A percentile compares a stretch with the other conserved stretches of the same genome.
These are phyloP conservation scores for Coemansia sp. DNA, from an alignment of 192 early-diverging fungal genomes.

Conservation along the genomic window DNA sequence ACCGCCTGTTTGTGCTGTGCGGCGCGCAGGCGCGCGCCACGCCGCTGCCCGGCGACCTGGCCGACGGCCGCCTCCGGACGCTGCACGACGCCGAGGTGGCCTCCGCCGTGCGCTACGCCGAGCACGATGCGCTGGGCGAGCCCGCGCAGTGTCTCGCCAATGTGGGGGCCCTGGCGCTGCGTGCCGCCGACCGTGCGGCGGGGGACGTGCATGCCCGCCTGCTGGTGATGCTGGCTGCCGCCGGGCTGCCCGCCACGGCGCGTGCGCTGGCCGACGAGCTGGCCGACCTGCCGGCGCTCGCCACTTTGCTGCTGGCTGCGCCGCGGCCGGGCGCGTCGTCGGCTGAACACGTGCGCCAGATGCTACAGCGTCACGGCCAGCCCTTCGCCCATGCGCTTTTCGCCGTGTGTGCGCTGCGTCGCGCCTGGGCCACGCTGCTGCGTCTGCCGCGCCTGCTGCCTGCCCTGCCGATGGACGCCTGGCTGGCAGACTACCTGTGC, in stretches of 20 bases:
- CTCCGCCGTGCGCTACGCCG: too few species aligned
- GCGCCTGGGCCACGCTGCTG: conserved; percentile 45
- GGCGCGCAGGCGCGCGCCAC: background rate
- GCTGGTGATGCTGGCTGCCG: too few species aligned
- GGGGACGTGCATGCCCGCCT: too few species aligned
- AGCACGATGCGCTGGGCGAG: too few species aligned
- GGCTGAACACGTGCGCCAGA: conserved; percentile 22
- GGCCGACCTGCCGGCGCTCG: conserved; percentile 33
- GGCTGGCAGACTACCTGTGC: conserved; percentile 37
- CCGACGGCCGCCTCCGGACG: too few species aligned
- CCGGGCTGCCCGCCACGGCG: conserved; percentile 13
- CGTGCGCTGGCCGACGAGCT: conserved; percentile 49
- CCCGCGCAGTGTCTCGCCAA: too few species aligned
- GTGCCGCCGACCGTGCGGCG: too few species aligned
- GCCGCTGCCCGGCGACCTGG: too few species aligned
- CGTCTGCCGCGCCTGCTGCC: conserved; percentile 9
- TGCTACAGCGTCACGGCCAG: conserved; percentile 24
- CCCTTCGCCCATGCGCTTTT: conserved; percentile 37
- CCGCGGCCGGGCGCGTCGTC: background rate
- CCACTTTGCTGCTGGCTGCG: conserved; percentile 28
- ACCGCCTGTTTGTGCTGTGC: conserved; percentile 33
- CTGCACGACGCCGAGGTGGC: too few species aligned
- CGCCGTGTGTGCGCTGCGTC: conserved; percentile 47
- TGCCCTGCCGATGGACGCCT: conserved; percentile 11
- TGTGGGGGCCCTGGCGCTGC: too few species aligned